Evolutionary conservation across 805 yeast genomes (phyloP).

Genomic region (Blastobotrys chiropterorum): DNA sequence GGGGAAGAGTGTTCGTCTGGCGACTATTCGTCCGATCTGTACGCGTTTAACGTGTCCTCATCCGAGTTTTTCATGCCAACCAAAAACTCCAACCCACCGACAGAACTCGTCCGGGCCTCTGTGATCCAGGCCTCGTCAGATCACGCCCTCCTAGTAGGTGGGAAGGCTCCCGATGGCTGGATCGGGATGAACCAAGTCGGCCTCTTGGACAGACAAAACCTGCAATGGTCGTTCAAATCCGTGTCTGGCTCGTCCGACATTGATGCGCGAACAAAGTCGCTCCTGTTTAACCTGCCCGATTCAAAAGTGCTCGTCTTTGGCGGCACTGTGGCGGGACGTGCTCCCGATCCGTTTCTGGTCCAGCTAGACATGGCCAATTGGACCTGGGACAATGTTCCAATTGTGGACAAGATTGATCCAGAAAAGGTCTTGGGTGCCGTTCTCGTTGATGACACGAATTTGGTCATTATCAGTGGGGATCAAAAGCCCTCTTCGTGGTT

Average conservation of each 20-base stretch:
- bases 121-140: slow-evolving; percentile 13
- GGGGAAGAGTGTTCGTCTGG: slow-evolving; percentile 22
- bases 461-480: background rate
- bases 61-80: slow-evolving; percentile 15
- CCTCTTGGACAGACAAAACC: slow-evolving; percentile 64
- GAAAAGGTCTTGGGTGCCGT: slow-evolving; percentile 12
- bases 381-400: slow-evolving; percentile 4
- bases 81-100: slow-evolving; percentile 19
- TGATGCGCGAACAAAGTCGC: slow-evolving; percentile 48
- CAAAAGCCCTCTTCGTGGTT: background rate
- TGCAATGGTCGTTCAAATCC: slow-evolving; percentile 57
- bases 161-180: slow-evolving; percentile 58
- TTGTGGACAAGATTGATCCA: background rate
- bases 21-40: slow-evolving; percentile 17
- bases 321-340: slow-evolving; percentile 41
- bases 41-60: slow-evolving; percentile 17
- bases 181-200: slow-evolving; percentile 54
- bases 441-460: slow-evolving; percentile 4
- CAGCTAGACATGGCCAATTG: slow-evolving; percentile 34
- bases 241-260: slow-evolving; percentile 32
- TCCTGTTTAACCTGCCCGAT: slow-evolving; percentile 48
- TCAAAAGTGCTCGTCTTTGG: slow-evolving; percentile 50
- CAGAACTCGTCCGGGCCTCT: slow-evolving; percentile 24
- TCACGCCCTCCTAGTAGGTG: slow-evolving; percentile 51
- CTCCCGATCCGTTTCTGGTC: slow-evolving; percentile 41